These are phyloP conservation scores for Polytolypa hystricis DNA, from an alignment of 2,329 filamentous ascomycete species.

Conservation along the genomic window DNA sequence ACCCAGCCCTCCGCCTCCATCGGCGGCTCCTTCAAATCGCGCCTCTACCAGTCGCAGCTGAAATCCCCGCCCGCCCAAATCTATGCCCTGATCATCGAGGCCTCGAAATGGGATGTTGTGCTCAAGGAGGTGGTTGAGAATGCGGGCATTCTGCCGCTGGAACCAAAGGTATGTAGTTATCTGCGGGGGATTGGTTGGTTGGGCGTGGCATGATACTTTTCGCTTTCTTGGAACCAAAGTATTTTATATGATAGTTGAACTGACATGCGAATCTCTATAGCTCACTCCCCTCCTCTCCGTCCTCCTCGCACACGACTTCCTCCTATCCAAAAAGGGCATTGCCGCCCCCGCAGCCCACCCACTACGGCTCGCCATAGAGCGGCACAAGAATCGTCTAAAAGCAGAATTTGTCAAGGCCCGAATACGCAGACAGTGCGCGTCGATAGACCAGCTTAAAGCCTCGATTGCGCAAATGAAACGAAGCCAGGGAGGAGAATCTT, in stretches of 20 bases:
- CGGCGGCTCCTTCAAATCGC: slow-evolving; percentile 77
- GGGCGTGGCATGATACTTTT: not conserved
- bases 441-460: slow-evolving; percentile 51
- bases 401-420: slow-evolving; percentile 76
- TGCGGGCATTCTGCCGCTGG: slow-evolving; percentile 61
- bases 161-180: slow-evolving; percentile 59
- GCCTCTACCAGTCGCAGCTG: slow-evolving; percentile 65
- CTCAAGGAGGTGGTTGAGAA: slow-evolving; percentile 84
- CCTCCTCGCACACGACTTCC: slow-evolving; percentile 73
- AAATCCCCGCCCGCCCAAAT: slow-evolving; percentile 73
- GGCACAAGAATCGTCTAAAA: slow-evolving; percentile 68
- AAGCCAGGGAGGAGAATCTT: slow-evolving; percentile 35
- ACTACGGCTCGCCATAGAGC: slow-evolving; percentile 60
- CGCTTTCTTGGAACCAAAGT: no score
- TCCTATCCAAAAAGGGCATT: slow-evolving; percentile 72
- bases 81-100: slow-evolving; percentile 77
- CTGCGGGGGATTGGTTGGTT: no score
- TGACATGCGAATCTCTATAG: slow-evolving; percentile 36
- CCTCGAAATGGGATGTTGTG: slow-evolving; percentile 79
- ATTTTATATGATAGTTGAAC: no score
- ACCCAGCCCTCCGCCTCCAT: slow-evolving; percentile 45
- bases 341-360: slow-evolving; percentile 71
- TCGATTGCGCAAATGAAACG: slow-evolving; percentile 24
- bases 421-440: slow-evolving; percentile 57
- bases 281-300: slow-evolving; percentile 70